Base-by-base conservation (phyloP, 116 monocot genomes). In the Trichopus zeylanicus region DNA sequence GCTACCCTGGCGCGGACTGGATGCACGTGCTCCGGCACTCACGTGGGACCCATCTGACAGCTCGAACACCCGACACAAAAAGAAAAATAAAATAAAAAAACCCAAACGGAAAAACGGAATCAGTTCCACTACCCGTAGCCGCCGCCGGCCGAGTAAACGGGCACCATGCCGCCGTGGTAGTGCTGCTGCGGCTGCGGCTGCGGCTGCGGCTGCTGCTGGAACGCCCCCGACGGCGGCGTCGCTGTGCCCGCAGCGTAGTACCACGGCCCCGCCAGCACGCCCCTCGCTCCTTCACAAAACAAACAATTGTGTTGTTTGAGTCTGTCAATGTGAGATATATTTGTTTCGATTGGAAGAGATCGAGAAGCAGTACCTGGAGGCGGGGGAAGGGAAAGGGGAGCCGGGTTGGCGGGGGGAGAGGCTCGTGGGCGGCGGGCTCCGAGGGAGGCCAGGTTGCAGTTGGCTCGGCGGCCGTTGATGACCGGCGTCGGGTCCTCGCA, bases 381-480 rank as follows among this genome's bases (percentile, higher is more conserved):
- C n/a, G 37, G 70, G 31, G 19, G 53, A 52, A 19, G 29, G 73
- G 20, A 5, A 61, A 58, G 67, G 35, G n/a, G 37, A 21, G 64
- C 47, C 0, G 88, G 66, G 26, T 71, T 71, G 6, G 76, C 35
- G 10, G 91, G 72, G 0, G 83, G 80, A 0, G 86, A 83, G 15
- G 56, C 15, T 28, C 64, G 73, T 13, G 61, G 28, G 35, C 71
- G 73, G 29, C 69, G 56, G 20, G 93, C 81, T n/a, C 93, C 85
- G 24, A 93, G 77, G 6, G 76, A 88, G 0, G 93, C 88, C 18
- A 93, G 74, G 67, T 93, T 93, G 66, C 93, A 93, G 69, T 93
- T 93, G 26, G 85, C 76, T 55, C 81, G 66, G 31, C 93, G 76
- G 7, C 93, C 82, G 57, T 80, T 88, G 77, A 93, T 93, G 22